Percentiles rank a stretch among this genome's conserved stretches.
phyloP scores from a whole-genome alignment of 306 rosid genomes.

The Cicer yamashitae region DNA sequence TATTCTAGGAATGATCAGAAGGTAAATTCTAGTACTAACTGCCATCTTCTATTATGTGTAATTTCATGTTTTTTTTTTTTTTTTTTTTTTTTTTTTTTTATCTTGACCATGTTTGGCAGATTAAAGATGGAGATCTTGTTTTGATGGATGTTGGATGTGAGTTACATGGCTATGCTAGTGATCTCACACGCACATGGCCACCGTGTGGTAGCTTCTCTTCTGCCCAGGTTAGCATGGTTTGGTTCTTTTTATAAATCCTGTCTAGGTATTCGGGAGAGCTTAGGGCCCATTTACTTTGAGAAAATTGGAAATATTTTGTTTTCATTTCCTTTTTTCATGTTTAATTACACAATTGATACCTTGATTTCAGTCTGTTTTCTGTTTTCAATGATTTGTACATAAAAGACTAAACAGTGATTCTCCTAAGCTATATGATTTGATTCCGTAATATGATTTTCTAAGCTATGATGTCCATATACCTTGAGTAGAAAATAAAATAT shows the following conservation, averaged over 20 bases:
- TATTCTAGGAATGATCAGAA: slow-evolving; percentile 90
- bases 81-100: slow-evolving; percentile 38
- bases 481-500: background rate
- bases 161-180: slow-evolving; percentile 87
- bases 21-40: slow-evolving; percentile 56
- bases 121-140: slow-evolving; percentile 87
- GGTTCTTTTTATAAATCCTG: slow-evolving; percentile 30
- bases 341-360: background rate
- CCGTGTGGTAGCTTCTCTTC: slow-evolving; percentile 89
- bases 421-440: background rate
- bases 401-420: background rate
- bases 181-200: slow-evolving; percentile 98
- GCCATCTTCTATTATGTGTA: slow-evolving; percentile 20
- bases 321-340: background rate
- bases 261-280: slow-evolving; percentile 21
- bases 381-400: background rate
- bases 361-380: background rate
- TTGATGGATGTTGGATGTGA: slow-evolving; percentile 98
- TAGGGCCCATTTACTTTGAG: background rate
- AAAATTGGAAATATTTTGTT: background rate
- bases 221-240: slow-evolving; percentile 62
- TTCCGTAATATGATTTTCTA: slow-evolving; percentile 17
- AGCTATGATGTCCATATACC: background rate
- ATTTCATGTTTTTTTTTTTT: slow-evolving; percentile 37
- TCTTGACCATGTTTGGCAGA: slow-evolving; percentile 58